These are phyloP conservation scores for Atkinsonella hypoxylon DNA, from an alignment of 2,329 filamentous ascomycete genomes.

Conservation along the genomic window DNA sequence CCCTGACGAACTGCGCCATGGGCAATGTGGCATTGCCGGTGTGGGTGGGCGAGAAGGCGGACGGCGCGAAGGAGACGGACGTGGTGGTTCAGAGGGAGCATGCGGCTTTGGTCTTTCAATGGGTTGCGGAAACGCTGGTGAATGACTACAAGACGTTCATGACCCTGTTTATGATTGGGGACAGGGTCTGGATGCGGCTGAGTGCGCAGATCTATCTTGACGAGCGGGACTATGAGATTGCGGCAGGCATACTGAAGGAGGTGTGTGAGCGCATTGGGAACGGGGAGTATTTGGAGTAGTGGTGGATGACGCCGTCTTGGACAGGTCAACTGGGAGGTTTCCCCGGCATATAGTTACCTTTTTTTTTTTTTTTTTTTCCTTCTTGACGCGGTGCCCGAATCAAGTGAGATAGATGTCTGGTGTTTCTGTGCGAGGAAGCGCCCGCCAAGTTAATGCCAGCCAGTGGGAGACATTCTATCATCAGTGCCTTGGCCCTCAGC, in stretches of 20 bases:
- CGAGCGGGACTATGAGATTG: conserved; percentile 63
- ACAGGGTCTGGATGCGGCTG: conserved; percentile 57
- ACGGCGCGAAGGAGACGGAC: conserved; percentile 16
- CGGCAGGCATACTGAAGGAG: conserved; percentile 43
- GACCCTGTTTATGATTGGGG: conserved; percentile 47
- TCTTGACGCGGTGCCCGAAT: no score
- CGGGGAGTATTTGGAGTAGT: conserved; percentile 19
- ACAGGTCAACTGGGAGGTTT: no score
- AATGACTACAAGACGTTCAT: conserved; percentile 61
- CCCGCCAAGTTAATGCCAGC: no score
- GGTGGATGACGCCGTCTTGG: no score
- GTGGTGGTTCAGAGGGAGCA: conserved; percentile 20
- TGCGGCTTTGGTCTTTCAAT: conserved; percentile 33
- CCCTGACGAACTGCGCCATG: conserved; percentile 56
- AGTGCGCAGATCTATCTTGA: conserved; percentile 82
- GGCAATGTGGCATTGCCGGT: conserved; percentile 65
- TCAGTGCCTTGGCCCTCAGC: no score
- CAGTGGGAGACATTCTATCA: no score
- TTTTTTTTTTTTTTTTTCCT: no score
- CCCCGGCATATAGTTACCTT: no score
- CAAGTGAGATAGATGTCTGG: no score
- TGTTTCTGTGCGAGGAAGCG: no score
- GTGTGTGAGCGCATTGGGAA: conserved; percentile 29
- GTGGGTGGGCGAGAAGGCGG: conserved; percentile 16
- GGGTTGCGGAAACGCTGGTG: conserved; percentile 43